Evolutionary conservation across 2,329 filamentous ascomycete genomes (phyloP), one percentile per base, ranked within the genome.

Genomic region (Zelopaecilomyces penicillatus): DNA sequence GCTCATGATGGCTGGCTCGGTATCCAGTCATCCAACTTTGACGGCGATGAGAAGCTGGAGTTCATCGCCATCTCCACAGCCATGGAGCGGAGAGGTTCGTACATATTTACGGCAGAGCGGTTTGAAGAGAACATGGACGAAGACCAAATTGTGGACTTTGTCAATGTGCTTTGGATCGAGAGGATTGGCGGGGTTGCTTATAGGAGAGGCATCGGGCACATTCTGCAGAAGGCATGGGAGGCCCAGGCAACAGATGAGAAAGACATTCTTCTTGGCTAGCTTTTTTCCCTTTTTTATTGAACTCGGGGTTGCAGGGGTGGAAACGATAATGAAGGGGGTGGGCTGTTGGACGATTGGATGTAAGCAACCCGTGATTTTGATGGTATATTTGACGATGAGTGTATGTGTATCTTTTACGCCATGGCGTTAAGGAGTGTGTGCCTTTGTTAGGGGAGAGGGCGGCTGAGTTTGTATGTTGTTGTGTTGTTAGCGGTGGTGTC

Each of bases 91-190:
- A 54, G 60, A n/a, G 65, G 64, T 3, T 67, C 66, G 5, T 61
- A 65, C 37, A 59, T 67, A 2, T 68, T 69, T 34, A 62, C 64
- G 10, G 48, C 57, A 19, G 67, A 68, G 10, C 57, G 58, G 12
- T 69, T 69, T 44, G 60, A 63, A 35, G 67, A 69, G 46, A 59
- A 65, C 41, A 64, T 64, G 57, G 65, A 69, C 45, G 54, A 56
- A 2, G 66, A 72, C 43, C 66, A 67, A 30, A 58, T 62, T 30
- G 56, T 74, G 29, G 67, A 73, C 45, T 65, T 71, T 53, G 64
- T 71, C 12, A 71, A 71, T 29, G 68, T 71, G 34, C 50, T 71
- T 30, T 71, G 68, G 68, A 62, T 71, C 12, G 68, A 71, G 57
- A 56, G 67, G 27, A 68, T 71, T 19, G 66, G 66, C 7, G 67